A percentile compares a stretch with the other conserved stretches of the same genome.
phyloP scores from a whole-genome alignment of 176 grass and related monocot species.

The Raddia guianensis region DNA sequence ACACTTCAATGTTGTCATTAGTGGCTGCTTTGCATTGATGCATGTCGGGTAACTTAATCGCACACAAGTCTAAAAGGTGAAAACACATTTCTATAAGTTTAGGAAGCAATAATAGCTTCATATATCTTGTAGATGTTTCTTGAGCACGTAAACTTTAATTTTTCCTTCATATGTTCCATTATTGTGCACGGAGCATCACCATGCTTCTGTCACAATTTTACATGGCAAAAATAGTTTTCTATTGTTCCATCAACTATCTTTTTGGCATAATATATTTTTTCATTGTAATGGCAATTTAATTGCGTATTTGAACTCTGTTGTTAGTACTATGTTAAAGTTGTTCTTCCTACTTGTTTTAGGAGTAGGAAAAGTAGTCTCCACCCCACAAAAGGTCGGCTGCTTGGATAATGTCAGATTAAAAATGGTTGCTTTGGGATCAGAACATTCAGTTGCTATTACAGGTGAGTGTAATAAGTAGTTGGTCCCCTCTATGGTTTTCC shows the following conservation, averaged over 20 bases:
- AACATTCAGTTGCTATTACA: conserved; percentile 88
- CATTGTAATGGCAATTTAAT: neutral
- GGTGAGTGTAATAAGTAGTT: conserved; percentile 48
- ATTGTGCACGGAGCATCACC: conserved; percentile 19
- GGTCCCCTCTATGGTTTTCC: too few species aligned
- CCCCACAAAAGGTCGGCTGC: conserved; percentile 75
- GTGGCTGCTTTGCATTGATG: conserved; percentile 2
- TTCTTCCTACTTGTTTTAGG: conserved; percentile 51
- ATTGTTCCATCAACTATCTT: neutral
- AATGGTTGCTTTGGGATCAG: conserved; percentile 77
- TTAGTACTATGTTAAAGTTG: conserved; percentile 15
- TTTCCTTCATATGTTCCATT: neutral
- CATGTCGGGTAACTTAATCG: neutral
- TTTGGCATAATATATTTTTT: neutral
- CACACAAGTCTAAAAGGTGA: neutral
- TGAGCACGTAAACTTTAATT: conserved; percentile 19
- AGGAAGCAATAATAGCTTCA: neutral
- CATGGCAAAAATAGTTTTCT: neutral
- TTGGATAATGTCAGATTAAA: conserved; percentile 71
- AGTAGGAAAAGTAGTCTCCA: conserved; percentile 56
- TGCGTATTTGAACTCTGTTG: neutral
- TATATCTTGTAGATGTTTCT: conserved; percentile 15
- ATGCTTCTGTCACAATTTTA: conserved; percentile 26
- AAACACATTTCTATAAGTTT: neutral
- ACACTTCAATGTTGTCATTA: conserved; percentile 1